A percentile compares a stretch with the other conserved stretches of the same genome.
phyloP scores from a whole-genome alignment of 2,329 filamentous ascomycete genomes.

The Bipolaris gigantea region DNA sequence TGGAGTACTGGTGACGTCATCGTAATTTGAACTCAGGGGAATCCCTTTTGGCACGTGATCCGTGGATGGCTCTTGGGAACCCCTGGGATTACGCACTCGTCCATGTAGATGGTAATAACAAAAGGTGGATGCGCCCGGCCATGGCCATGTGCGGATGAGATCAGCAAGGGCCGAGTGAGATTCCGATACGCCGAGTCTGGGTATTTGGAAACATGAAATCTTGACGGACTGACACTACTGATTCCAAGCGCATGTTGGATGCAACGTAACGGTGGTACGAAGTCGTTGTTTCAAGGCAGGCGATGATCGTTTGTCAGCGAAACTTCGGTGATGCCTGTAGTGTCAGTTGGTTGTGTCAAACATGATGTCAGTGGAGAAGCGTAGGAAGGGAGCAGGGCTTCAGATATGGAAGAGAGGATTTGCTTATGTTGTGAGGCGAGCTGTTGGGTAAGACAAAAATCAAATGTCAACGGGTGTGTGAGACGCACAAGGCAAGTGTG shows the following conservation, averaged over 20 bases:
- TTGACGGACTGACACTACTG: neutral
- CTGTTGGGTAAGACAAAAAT: neutral
- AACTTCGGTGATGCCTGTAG: neutral
- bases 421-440: neutral
- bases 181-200: neutral
- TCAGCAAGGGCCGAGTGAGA: neutral
- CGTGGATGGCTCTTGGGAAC: neutral
- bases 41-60: neutral
- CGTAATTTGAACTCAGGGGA: neutral
- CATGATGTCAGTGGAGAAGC: neutral
- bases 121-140: neutral
- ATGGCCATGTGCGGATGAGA: neutral
- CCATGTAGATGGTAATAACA: neutral
- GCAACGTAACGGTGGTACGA: constrained; percentile 3
- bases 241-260: neutral
- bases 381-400: neutral
- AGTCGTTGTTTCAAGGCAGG: neutral
- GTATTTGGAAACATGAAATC: neutral
- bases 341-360: neutral
- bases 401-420: neutral
- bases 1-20: neutral
- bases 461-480: neutral
- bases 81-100: neutral
- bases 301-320: constrained; percentile 3
- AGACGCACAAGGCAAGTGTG: neutral